Conservation (phyloP, 225 moss, liverwort and hornwort species). For the Ulota crispa region DNA sequence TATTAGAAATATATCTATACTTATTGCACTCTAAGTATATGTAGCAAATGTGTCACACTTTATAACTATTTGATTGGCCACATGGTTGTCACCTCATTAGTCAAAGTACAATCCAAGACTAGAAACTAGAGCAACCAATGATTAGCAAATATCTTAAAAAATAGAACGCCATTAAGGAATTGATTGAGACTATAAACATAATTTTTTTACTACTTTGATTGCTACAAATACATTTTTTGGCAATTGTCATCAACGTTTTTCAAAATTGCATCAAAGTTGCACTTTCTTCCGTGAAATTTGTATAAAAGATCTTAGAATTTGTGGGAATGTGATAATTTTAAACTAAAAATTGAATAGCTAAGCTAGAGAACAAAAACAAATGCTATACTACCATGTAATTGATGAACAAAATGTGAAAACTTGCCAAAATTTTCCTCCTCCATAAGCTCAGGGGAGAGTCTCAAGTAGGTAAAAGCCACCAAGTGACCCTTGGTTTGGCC, state of each 20-base stretch:
- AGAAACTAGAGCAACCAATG: neutral
- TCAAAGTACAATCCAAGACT: neutral
- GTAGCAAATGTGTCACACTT: neutral
- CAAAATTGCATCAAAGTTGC: too few species aligned
- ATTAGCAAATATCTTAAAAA: too few species aligned
- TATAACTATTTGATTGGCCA: too few species aligned
- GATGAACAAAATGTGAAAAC: slow-evolving; percentile 61
- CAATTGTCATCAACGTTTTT: too few species aligned
- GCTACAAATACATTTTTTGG: too few species aligned
- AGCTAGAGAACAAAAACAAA: neutral
- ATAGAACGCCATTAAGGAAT: too few species aligned
- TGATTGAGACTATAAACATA: too few species aligned
- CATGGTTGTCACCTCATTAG: neutral
- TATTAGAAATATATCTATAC: neutral
- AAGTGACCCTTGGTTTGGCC: slow-evolving; percentile 27
- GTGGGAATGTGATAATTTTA: too few species aligned
- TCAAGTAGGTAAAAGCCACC: slow-evolving; percentile 75
- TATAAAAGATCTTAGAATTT: too few species aligned
- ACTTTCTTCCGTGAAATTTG: too few species aligned
- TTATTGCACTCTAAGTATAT: neutral
- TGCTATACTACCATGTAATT: slow-evolving; percentile 65
- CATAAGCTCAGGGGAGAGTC: slow-evolving; percentile 70
- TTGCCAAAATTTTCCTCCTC: slow-evolving; percentile 53
- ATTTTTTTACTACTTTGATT: too few species aligned
- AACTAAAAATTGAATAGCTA: too few species aligned